Conservation (phyloP, 306 rosid species). For the Parietaria judaica region DNA sequence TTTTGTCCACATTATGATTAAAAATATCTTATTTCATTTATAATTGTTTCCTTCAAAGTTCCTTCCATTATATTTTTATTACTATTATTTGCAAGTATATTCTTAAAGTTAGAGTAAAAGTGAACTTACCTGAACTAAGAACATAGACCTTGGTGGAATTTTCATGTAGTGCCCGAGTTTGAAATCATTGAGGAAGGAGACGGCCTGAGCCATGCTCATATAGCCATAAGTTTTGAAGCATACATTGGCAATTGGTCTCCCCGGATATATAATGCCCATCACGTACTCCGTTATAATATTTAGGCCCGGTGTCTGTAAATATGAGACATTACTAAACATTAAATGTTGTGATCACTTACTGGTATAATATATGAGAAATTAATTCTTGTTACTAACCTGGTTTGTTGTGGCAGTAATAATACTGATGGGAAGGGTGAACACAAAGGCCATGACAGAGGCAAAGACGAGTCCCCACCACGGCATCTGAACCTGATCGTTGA, state of each 20-base stretch:
- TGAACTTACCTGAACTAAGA: conserved; percentile 57
- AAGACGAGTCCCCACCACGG: conserved; percentile 92
- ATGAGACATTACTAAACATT: background rate
- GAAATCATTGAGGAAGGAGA: conserved; percentile 77
- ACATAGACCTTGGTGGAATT: conserved; percentile 89
- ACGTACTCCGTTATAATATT: conserved; percentile 74
- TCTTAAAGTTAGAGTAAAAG: too few species aligned
- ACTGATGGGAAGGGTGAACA: conserved; percentile 78
- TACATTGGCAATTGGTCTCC: conserved; percentile 81
- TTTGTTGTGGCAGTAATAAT: conserved; percentile 87
- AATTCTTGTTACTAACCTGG: conserved; percentile 37
- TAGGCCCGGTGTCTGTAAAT: conserved; percentile 59
- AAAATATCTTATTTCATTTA: too few species aligned
- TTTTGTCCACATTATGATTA: too few species aligned
- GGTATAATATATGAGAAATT: background rate
- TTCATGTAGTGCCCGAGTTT: conserved; percentile 91
- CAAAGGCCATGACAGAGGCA: conserved; percentile 52
- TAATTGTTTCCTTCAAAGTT: too few species aligned
- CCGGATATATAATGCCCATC: conserved; percentile 65
- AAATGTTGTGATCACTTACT: background rate
- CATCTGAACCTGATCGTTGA: conserved; percentile 70
- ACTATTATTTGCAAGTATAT: background rate
- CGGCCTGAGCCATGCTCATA: conserved; percentile 77
- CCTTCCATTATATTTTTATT: too few species aligned
- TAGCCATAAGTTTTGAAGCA: conserved; percentile 84